Evolutionary conservation across 139 green algal species (phyloP).

Genomic region (Micromonas pusilla): DNA sequence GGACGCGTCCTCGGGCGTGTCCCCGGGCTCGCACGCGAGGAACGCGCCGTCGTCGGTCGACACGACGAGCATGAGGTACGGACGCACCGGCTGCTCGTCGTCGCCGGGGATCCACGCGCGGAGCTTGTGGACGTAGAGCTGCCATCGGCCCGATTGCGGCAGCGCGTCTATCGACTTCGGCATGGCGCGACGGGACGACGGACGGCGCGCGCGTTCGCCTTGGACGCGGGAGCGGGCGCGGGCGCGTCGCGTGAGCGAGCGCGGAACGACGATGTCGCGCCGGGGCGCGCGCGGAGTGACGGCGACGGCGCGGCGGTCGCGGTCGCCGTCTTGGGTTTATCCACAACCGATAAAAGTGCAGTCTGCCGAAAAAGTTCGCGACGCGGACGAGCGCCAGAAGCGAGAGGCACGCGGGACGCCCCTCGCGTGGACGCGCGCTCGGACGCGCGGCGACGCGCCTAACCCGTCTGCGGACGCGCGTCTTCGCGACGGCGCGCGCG

Average conservation of each 20-base stretch:
- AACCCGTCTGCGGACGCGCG: too few relatives aligned
- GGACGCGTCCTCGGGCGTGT: background rate
- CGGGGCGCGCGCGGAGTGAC: too few relatives aligned
- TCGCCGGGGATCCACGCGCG: slow-evolving; percentile 9
- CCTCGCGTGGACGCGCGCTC: too few relatives aligned
- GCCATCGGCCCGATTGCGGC: background rate
- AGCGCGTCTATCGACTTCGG: background rate
- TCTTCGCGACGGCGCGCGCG: too few relatives aligned
- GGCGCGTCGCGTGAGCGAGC: background rate
- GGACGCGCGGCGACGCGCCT: too few relatives aligned
- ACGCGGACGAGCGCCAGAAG: background rate
- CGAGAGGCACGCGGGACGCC: background rate
- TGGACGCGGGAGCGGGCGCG: background rate
- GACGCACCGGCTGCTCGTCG: background rate
- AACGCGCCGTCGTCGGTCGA: background rate
- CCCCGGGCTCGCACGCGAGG: background rate
- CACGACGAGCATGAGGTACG: slow-evolving; percentile 4
- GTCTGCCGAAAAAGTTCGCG: too few relatives aligned
- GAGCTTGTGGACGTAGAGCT: slow-evolving; percentile 29
- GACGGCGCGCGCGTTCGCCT: background rate
- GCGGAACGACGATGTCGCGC: background rate
- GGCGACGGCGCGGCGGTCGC: too few relatives aligned
- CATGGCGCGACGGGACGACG: background rate
- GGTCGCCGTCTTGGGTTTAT: background rate
- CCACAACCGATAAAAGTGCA: background rate